phyloP scores from a whole-genome alignment of 2,329 filamentous ascomycete species.

The Xylariaceae sp. region DNA sequence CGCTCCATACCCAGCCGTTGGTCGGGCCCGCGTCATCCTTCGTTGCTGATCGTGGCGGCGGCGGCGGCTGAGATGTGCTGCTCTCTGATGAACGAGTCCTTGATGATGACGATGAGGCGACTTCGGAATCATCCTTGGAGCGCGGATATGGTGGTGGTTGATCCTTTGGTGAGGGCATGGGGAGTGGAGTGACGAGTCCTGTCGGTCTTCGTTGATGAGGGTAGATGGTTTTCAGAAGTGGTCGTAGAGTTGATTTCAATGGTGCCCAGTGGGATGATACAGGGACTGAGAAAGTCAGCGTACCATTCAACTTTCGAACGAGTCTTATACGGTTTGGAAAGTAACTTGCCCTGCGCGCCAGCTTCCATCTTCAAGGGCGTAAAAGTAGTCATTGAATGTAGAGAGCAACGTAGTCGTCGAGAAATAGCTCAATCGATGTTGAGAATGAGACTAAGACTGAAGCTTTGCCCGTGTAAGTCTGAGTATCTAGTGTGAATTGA shows the following conservation, averaged over 20 bases:
- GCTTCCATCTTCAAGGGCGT: constrained; percentile 11
- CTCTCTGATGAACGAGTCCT: constrained; percentile 4
- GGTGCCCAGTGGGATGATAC: constrained; percentile 18
- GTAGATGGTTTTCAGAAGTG: constrained; percentile 15
- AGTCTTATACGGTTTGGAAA: not conserved
- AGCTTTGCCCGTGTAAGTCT: too few species aligned
- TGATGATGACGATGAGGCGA: not conserved
- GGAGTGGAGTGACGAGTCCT: constrained; percentile 15
- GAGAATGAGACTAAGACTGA: too few species aligned
- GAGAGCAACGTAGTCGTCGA: not conserved
- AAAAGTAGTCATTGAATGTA: not conserved
- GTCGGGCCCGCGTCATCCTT: constrained; percentile 50
- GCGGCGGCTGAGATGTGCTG: constrained; percentile 4
- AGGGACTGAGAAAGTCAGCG: constrained; percentile 11
- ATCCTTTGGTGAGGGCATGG: constrained; percentile 8
- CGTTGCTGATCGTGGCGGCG: constrained; percentile 38
- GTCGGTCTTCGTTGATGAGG: constrained; percentile 17
- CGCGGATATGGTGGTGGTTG: constrained; percentile 4
- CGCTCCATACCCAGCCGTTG: constrained; percentile 54
- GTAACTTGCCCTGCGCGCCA: constrained; percentile 9
- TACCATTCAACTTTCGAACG: not conserved
- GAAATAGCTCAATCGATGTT: too few species aligned
- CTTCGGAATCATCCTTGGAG: constrained; percentile 1
- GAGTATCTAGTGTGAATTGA: too few species aligned
- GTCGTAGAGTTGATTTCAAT: constrained; percentile 15